Evolutionary conservation across 2,329 filamentous ascomycete species (phyloP), one percentile per base, ranked within the genome.

Genomic region (Apiospora sp.): DNA sequence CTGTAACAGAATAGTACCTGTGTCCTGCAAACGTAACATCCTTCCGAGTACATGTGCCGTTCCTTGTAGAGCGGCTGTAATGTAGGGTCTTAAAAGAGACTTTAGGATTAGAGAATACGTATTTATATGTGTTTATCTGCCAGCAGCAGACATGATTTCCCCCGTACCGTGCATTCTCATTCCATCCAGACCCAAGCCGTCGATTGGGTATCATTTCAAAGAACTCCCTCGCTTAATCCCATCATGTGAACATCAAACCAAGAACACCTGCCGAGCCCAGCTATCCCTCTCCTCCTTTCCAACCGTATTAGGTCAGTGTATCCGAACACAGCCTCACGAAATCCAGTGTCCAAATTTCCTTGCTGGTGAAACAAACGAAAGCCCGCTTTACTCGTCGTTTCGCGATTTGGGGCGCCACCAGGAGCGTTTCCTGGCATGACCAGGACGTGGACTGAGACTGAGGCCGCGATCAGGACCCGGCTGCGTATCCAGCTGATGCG

Each of bases 401-500:
- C 19, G 3, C 48, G 5, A 34, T 22, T 34, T 34, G 2, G 51
- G 51, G 10, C 58, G 58, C 58, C 58, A 64, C 30, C 30, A 64
- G 10, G 58, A 34, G 2, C 58, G 58, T 24, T 64, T 64, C 14
- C 34, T 64, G 30, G 30, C 22, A 22, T 41, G 54, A 3, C 54
- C 27, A 5, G 19, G n/a, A 5, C 49, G 8, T 4, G 6, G 48
- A 24, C 14, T 30, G 13, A 5, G 16, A 1, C 7, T 14, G 27
- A 22, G 51, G 12, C 34, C 58, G 8, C 30, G 34, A 16, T 41
- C 30, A 8, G 34, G 12, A 4, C 10, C 19, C 8, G 58, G 34
- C 37, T 70, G 48, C n/a, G 68, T 58, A 46, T 89, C 86, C 5
- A 90, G 76, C 76, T 89, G 85, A 10, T 82, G 86, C 0, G 88